Evolutionary conservation across 768 basidiomycete species (phyloP).

Genomic region (Leccinum ochraceum): DNA sequence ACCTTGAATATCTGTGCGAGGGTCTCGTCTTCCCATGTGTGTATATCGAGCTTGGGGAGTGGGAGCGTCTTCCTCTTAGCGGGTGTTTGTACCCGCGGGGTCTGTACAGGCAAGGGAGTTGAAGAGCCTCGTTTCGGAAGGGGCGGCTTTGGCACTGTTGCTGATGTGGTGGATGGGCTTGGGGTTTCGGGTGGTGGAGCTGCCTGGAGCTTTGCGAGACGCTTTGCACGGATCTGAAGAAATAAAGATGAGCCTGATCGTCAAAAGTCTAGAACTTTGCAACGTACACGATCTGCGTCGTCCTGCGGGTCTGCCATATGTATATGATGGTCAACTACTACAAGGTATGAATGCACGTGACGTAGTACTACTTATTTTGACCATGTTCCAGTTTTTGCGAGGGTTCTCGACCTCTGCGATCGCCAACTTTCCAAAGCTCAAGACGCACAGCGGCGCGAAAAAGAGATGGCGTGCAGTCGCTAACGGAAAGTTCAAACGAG

Average conservation of each 20-base stretch:
- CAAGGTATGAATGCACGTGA: slow-evolving; percentile 12
- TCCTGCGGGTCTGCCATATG: slow-evolving; percentile 53
- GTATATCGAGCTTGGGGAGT: slow-evolving; percentile 50
- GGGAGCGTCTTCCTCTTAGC: slow-evolving; percentile 50
- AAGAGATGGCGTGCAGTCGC: slow-evolving; percentile 76
- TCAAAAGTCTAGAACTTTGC: not conserved
- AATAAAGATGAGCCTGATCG: not conserved
- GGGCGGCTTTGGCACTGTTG: slow-evolving; percentile 34
- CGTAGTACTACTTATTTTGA: slow-evolving; percentile 16
- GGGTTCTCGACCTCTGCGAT: slow-evolving; percentile 62
- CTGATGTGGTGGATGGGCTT: slow-evolving; percentile 20
- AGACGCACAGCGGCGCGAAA: slow-evolving; percentile 79
- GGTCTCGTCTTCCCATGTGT: slow-evolving; percentile 73
- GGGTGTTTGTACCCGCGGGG: slow-evolving; percentile 33
- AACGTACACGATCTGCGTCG: slow-evolving; percentile 77
- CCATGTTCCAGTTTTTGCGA: slow-evolving; percentile 35
- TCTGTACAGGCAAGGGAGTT: slow-evolving; percentile 28
- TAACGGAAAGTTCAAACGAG: slow-evolving; percentile 76
- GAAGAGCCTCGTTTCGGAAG: slow-evolving; percentile 36
- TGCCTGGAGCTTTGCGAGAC: slow-evolving; percentile 80
- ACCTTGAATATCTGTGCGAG: slow-evolving; percentile 71
- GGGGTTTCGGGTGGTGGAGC: slow-evolving; percentile 34
- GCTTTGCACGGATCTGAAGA: slow-evolving; percentile 83
- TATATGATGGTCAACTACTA: slow-evolving; percentile 22
- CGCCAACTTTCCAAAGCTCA: slow-evolving; percentile 69